These are phyloP conservation scores for Somion occarium DNA, from an alignment of 1,284 basidiomycete species.

Conservation along the genomic window DNA sequence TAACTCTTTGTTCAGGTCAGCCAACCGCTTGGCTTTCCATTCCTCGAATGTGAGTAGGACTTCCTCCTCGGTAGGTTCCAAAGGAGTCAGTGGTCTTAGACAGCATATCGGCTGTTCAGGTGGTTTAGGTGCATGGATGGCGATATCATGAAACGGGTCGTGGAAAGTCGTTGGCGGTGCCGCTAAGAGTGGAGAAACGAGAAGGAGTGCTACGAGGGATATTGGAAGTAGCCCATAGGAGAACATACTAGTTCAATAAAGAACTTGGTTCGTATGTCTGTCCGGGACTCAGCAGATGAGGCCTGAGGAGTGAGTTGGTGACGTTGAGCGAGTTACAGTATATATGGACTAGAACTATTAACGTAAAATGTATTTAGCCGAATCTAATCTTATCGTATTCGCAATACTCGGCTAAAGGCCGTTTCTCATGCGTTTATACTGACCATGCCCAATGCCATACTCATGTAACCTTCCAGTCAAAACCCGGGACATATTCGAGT, in stretches of 20 bases:
- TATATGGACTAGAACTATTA: too few relatives aligned
- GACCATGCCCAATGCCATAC: neutral
- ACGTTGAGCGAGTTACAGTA: too few relatives aligned
- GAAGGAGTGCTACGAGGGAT: slow-evolving; percentile 36
- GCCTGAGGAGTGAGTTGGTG: too few relatives aligned
- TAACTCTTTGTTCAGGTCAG: slow-evolving; percentile 24
- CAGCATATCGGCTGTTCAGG: slow-evolving; percentile 63
- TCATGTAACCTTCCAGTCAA: neutral
- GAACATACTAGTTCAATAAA: slow-evolving; percentile 14
- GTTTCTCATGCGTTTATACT: neutral
- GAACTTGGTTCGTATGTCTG: too few relatives aligned
- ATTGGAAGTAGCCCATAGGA: slow-evolving; percentile 22
- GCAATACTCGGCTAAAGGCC: neutral
- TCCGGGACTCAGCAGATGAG: too few relatives aligned
- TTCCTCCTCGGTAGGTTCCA: slow-evolving; percentile 52
- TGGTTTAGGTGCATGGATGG: slow-evolving; percentile 38
- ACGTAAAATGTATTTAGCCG: too few relatives aligned
- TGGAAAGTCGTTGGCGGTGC: slow-evolving; percentile 43
- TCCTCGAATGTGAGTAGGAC: slow-evolving; percentile 83
- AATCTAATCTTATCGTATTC: neutral
- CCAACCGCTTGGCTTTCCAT: slow-evolving; percentile 74
- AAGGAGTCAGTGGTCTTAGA: slow-evolving; percentile 47
- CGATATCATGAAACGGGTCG: slow-evolving; percentile 57
- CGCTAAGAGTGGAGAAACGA: slow-evolving; percentile 19
- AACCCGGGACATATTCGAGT: neutral